Evolutionary conservation across 495 filamentous ascomycete species (phyloP).

Genomic region (Evansstolkia leycettana): DNA sequence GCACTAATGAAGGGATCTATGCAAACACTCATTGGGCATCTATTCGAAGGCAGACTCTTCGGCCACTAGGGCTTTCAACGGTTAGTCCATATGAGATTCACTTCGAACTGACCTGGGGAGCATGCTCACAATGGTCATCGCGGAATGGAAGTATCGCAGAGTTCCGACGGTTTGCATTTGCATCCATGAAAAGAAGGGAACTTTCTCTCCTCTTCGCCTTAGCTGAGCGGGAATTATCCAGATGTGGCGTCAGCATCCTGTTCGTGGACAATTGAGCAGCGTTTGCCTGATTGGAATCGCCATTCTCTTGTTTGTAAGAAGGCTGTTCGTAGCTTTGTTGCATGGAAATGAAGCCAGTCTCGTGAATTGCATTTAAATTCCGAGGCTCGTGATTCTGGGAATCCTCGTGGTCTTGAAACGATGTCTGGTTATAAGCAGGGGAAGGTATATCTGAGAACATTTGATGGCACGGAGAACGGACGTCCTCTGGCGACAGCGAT

Average conservation of each 20-base stretch:
- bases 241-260: constrained; percentile 27
- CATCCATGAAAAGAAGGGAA: constrained; percentile 44
- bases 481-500: constrained; percentile 42
- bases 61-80: constrained; percentile 2
- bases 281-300: constrained; percentile 11
- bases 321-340: constrained; percentile 45
- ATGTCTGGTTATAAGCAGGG: constrained; percentile 49
- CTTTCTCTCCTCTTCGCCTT: constrained; percentile 47
- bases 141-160: constrained; percentile 10
- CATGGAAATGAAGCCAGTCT: constrained; percentile 51
- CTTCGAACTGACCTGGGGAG: no score
- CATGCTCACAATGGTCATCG: constrained; percentile 12
- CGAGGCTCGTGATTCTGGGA: constrained; percentile 10
- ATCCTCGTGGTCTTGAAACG: constrained; percentile 29
- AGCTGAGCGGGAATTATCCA: constrained; percentile 22
- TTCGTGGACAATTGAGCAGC: constrained; percentile 26
- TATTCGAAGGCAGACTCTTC: constrained; percentile 6
- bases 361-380: constrained; percentile 20
- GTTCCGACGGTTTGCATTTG: constrained; percentile 15
- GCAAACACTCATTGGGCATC: neutral
- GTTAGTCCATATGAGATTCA: no score
- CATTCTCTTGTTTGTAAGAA: constrained; percentile 13
- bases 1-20: neutral
- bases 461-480: constrained; percentile 53
- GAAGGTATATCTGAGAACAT: constrained; percentile 61